These are phyloP conservation scores for Heterobasidion occidentale DNA, from an alignment of 1,284 basidiomycete species.

Conservation along the genomic window DNA sequence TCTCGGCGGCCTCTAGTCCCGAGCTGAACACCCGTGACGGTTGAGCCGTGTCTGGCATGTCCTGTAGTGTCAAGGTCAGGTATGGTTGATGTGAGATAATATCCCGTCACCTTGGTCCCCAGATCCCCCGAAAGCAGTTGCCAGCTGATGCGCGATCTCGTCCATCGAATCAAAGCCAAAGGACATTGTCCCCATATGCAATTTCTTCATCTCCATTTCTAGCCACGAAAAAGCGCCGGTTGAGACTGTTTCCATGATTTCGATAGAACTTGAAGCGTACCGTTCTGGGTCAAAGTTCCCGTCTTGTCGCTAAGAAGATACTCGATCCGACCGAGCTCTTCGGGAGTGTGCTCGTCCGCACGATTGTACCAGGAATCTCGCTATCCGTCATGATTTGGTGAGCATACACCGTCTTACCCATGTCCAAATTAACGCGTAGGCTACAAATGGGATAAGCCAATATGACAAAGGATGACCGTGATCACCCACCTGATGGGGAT, in stretches of 20 bases:
- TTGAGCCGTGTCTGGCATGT: slow-evolving; percentile 39
- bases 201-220: slow-evolving; percentile 99
- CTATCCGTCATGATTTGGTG: slow-evolving; percentile 89
- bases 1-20: slow-evolving; percentile 83
- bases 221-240: not conserved
- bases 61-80: slow-evolving; percentile 13
- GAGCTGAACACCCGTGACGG: slow-evolving; percentile 70
- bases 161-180: slow-evolving; percentile 98
- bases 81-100: not conserved
- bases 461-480: slow-evolving; percentile 1
- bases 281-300: slow-evolving; percentile 96
- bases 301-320: slow-evolving; percentile 97
- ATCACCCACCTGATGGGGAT: slow-evolving; percentile 89
- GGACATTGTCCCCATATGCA: slow-evolving; percentile 98
- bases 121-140: slow-evolving; percentile 68
- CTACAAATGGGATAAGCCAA: slow-evolving; percentile 29
- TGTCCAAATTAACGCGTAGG: slow-evolving; percentile 96
- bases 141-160: slow-evolving; percentile 87
- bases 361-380: slow-evolving; percentile 94
- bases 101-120: slow-evolving; percentile 33
- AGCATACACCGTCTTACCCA: slow-evolving; percentile 99
- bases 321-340: slow-evolving; percentile 94
- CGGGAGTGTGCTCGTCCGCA: slow-evolving; percentile 92
- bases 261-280: slow-evolving; percentile 31
- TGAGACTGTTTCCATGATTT: not conserved